Evolutionary conservation across 495 filamentous ascomycete species (phyloP).

Genomic region (Hypoxylon fragiforme): DNA sequence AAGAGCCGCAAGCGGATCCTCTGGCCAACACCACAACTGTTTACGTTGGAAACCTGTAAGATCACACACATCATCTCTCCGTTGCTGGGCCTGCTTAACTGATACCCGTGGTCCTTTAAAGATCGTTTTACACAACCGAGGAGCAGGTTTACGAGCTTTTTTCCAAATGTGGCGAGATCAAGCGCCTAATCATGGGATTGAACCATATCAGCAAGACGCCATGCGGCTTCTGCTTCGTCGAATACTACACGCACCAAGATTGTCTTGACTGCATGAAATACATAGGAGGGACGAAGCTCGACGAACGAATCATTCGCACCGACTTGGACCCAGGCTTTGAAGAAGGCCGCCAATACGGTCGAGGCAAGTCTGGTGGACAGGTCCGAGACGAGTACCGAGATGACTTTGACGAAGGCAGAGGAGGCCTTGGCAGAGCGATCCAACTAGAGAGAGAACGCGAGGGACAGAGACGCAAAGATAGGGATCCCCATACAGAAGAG

Average conservation of each 20-base stretch:
- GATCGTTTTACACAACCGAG: constrained; percentile 99
- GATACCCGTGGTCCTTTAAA: constrained; percentile 37
- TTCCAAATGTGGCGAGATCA: constrained; percentile 95
- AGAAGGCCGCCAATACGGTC: constrained; percentile 92
- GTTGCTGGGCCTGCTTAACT: not conserved
- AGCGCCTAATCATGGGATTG: constrained; percentile 96
- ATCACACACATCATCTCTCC: constrained; percentile 12
- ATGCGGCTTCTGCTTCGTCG: constrained; percentile 98
- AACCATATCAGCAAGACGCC: constrained; percentile 97
- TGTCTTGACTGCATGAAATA: constrained; percentile 98
- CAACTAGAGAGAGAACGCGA: constrained; percentile 65
- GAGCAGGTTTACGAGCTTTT: constrained; percentile 99
- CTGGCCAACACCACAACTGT: constrained; percentile 88
- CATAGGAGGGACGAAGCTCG: constrained; percentile 96
- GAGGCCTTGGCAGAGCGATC: constrained; percentile 70
- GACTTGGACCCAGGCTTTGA: constrained; percentile 95
- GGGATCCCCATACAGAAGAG: constrained; percentile 49
- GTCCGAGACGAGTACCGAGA: constrained; percentile 97
- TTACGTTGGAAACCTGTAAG: constrained; percentile 96
- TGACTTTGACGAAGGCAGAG: constrained; percentile 92
- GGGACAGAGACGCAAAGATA: constrained; percentile 44
- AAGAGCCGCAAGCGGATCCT: constrained; percentile 66
- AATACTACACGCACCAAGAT: constrained; percentile 97
- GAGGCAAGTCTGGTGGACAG: constrained; percentile 90
- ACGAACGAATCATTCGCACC: constrained; percentile 95